Evolutionary conservation across 2,329 filamentous ascomycete genomes (phyloP).

Genomic region (Aspergillus caelatus): DNA sequence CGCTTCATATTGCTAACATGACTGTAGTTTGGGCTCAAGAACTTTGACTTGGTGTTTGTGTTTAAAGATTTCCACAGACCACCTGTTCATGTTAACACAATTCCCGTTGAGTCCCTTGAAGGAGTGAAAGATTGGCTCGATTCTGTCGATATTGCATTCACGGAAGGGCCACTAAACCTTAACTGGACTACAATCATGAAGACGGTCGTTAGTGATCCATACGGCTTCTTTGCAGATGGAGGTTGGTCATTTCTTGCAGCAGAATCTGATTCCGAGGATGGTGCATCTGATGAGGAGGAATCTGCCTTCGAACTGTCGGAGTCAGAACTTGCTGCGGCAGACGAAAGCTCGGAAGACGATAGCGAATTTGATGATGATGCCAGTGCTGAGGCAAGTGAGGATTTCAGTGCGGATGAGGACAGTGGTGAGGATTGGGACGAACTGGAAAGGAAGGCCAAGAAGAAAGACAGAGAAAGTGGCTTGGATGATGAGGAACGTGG

Average conservation of each 20-base stretch:
- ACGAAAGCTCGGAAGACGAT: constrained; percentile 83
- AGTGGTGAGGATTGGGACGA: constrained; percentile 94
- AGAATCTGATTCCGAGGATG: constrained; percentile 83
- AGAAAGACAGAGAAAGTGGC: constrained; percentile 61
- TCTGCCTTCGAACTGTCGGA: constrained; percentile 90
- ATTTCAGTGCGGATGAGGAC: constrained; percentile 65
- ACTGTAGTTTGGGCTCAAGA: constrained; percentile 86
- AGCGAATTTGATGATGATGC: constrained; percentile 94
- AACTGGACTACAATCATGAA: constrained; percentile 99
- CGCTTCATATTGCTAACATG: constrained; percentile 26
- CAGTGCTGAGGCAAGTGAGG: constrained; percentile 71
- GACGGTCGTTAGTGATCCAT: constrained; percentile 90
- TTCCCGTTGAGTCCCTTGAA: constrained; percentile 91
- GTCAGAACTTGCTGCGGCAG: constrained; percentile 71
- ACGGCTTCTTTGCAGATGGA: constrained; percentile 92
- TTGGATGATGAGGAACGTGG: constrained; percentile 60
- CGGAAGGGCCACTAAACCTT: constrained; percentile 91
- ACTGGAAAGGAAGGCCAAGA: constrained; percentile 79
- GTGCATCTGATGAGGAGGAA: constrained; percentile 79
- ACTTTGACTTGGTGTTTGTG: constrained; percentile 97
- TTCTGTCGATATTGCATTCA: constrained; percentile 90
- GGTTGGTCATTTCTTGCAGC: constrained; percentile 91
- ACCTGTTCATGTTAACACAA: constrained; percentile 95
- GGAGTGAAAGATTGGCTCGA: constrained; percentile 98
- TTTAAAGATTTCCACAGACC: constrained; percentile 96